phyloP scores from a whole-genome alignment of 257 asterid genomes.

The Forsythia suspensa region DNA sequence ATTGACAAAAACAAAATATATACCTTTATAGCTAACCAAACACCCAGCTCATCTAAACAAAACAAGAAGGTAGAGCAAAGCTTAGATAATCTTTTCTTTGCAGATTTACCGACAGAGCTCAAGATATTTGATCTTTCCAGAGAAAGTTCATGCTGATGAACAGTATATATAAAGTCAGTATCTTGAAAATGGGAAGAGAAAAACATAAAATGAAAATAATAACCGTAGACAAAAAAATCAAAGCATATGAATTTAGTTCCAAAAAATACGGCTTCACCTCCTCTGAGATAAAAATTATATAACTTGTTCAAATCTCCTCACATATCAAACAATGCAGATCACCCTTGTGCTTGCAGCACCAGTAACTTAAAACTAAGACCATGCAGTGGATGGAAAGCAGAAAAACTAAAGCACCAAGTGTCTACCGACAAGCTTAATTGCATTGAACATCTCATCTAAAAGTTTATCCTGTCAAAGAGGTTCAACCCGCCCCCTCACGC shows the following conservation, averaged over 20 bases:
- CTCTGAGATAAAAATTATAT: conserved; percentile 8
- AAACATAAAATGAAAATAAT: background rate
- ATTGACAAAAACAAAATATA: background rate
- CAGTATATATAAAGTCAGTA: conserved; percentile 20
- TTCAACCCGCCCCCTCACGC: too few species aligned
- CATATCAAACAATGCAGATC: background rate
- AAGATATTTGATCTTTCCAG: conserved; percentile 29
- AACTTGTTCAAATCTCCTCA: background rate
- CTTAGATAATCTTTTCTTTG: conserved; percentile 41
- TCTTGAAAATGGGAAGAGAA: conserved; percentile 8
- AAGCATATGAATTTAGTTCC: background rate
- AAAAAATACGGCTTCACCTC: background rate
- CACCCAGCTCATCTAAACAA: conserved; percentile 74
- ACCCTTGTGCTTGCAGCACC: background rate
- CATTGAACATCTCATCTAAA: too few species aligned
- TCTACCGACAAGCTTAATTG: too few species aligned
- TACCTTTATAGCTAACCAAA: conserved; percentile 83
- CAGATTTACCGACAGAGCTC: conserved; percentile 37
- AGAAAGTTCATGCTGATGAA: conserved; percentile 44
- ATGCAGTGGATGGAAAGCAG: too few species aligned
- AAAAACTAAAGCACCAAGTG: too few species aligned
- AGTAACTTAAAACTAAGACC: background rate
- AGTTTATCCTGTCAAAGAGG: too few species aligned
- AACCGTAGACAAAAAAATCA: background rate
- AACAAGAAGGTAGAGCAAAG: conserved; percentile 40